Conservation (phyloP, 2,329 filamentous ascomycete species). For the Cladophialophora immunda region DNA sequence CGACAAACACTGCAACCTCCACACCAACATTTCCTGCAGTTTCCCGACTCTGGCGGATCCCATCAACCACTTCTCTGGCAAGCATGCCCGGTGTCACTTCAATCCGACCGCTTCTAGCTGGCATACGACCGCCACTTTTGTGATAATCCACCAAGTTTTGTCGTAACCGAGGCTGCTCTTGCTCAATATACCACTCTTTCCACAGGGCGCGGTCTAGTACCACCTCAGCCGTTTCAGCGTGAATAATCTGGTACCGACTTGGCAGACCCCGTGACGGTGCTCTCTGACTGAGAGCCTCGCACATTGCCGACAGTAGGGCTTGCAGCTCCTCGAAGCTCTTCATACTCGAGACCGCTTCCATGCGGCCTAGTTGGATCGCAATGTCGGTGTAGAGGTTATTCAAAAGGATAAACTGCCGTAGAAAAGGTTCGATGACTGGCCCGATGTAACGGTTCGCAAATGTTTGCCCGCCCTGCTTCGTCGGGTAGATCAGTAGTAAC, state of each 20-base stretch:
- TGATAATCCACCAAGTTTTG: constrained; percentile 44
- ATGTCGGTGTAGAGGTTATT: constrained; percentile 67
- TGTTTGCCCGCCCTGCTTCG: constrained; percentile 63
- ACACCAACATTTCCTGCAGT: constrained; percentile 52
- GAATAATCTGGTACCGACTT: constrained; percentile 56
- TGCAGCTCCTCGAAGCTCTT: constrained; percentile 63
- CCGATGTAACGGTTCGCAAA: constrained; percentile 69
- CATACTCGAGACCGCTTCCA: constrained; percentile 63
- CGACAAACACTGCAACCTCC: constrained; percentile 60
- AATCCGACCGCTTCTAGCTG: constrained; percentile 47
- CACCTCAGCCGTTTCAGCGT: constrained; percentile 62
- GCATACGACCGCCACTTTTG: constrained; percentile 45
- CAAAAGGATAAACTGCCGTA: constrained; percentile 67
- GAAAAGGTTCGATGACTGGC: constrained; percentile 67
- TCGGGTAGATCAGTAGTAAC: constrained; percentile 71
- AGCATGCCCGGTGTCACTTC: constrained; percentile 63
- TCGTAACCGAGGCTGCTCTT: constrained; percentile 68
- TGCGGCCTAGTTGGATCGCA: constrained; percentile 61
- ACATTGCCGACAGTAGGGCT: constrained; percentile 51
- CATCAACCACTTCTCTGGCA: constrained; percentile 67
- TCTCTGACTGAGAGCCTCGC: constrained; percentile 47
- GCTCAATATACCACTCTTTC: constrained; percentile 72
- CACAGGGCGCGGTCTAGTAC: constrained; percentile 63
- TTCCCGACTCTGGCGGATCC: constrained; percentile 59
- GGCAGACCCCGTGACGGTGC: constrained; percentile 43